phyloP scores from a whole-genome alignment of 2,329 filamentous ascomycete species.

The Geosmithia flava region DNA sequence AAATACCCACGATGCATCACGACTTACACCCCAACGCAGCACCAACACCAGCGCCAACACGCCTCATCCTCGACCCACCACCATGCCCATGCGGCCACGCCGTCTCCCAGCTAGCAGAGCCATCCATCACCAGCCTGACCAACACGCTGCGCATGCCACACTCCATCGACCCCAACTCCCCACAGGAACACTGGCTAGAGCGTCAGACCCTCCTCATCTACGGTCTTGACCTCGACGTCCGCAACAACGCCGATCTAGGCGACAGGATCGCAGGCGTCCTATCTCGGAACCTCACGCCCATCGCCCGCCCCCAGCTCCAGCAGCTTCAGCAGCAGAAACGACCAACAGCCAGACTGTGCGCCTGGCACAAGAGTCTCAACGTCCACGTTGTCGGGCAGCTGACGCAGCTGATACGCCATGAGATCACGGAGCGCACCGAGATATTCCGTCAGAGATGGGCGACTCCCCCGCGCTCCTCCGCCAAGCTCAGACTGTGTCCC shows the following conservation, averaged over 20 bases:
- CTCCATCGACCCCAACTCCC: neutral
- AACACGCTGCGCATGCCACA: neutral
- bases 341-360: neutral
- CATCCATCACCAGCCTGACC: neutral
- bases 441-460: neutral
- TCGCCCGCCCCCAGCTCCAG: no score
- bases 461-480: no score
- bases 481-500: neutral
- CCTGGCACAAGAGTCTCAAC: neutral
- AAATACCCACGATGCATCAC: no score
- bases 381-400: neutral
- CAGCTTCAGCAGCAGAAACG: neutral
- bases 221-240: neutral
- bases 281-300: no score
- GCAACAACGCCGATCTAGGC: no score
- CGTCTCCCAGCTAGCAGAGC: neutral
- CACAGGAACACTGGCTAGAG: neutral
- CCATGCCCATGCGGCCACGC: neutral
- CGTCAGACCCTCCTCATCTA: neutral
- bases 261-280: no score
- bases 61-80: neutral
- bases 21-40: no score
- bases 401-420: neutral
- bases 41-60: no score
- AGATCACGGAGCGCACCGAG: neutral